Evolutionary conservation across 805 yeast genomes (phyloP).

Genomic region (Lipomyces spencermartinsiae): DNA sequence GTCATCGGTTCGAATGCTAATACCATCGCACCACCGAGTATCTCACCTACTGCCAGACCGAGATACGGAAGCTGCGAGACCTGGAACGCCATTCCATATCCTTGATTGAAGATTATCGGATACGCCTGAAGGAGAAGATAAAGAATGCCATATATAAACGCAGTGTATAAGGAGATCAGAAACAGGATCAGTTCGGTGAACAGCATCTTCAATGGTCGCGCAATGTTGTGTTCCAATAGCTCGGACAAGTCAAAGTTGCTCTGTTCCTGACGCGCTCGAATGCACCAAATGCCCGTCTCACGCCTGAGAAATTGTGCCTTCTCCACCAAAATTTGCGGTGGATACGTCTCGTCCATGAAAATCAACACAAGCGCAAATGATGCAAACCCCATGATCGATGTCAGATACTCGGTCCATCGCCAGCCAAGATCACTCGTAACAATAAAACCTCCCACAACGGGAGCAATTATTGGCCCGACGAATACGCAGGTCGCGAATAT

Average conservation of each 20-base stretch:
- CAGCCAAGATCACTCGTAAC: slow-evolving; percentile 61
- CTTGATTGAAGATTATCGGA: slow-evolving; percentile 51
- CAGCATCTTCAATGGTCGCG: slow-evolving; percentile 45
- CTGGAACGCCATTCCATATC: slow-evolving; percentile 65
- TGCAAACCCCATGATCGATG: slow-evolving; percentile 63
- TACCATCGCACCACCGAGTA: slow-evolving; percentile 57
- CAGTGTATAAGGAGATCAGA: slow-evolving; percentile 47
- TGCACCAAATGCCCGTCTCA: slow-evolving; percentile 59
- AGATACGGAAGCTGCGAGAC: slow-evolving; percentile 81
- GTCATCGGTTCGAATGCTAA: slow-evolving; percentile 42
- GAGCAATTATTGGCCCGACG: slow-evolving; percentile 74
- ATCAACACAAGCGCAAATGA: slow-evolving; percentile 51
- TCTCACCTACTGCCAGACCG: slow-evolving; percentile 71
- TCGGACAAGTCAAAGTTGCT: slow-evolving; percentile 49
- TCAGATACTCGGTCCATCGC: slow-evolving; percentile 79
- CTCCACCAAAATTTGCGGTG: slow-evolving; percentile 55
- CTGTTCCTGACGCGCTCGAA: slow-evolving; percentile 57
- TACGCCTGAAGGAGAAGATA: slow-evolving; percentile 48
- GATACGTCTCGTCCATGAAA: slow-evolving; percentile 69
- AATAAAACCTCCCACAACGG: slow-evolving; percentile 72
- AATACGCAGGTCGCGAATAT: slow-evolving; percentile 71
- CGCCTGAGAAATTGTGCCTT: slow-evolving; percentile 54
- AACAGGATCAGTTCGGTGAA: slow-evolving; percentile 48
- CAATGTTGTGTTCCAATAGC: slow-evolving; percentile 47
- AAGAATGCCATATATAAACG: slow-evolving; percentile 49